phyloP scores from a whole-genome alignment of 2,329 filamentous ascomycete species.

The Xylariales sp. region DNA sequence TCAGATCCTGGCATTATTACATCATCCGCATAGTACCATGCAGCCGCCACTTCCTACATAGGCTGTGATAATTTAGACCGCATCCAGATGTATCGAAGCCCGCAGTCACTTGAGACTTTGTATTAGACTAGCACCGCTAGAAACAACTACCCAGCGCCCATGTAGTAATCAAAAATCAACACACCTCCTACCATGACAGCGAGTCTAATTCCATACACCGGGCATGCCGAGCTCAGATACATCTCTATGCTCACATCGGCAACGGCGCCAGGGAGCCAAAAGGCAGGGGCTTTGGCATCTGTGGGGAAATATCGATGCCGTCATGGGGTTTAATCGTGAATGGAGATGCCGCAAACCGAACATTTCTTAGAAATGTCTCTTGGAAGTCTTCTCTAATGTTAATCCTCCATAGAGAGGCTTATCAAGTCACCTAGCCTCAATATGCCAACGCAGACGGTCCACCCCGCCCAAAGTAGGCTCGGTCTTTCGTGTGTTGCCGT shows the following conservation, averaged over 20 bases:
- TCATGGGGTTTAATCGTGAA: not conserved
- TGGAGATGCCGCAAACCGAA: not conserved
- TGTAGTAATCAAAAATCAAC: conserved; percentile 15
- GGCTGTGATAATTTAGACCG: conserved; percentile 4
- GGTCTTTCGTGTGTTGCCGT: not conserved
- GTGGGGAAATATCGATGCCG: not conserved
- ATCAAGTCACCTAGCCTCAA: not conserved
- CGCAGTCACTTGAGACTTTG: conserved; percentile 5
- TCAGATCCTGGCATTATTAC: not conserved
- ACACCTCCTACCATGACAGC: not conserved
- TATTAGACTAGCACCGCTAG: conserved; percentile 13
- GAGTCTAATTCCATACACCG: not conserved
- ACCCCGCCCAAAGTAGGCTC: not conserved
- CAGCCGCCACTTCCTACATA: conserved; percentile 10
- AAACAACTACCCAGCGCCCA: not conserved
- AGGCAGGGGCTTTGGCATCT: not conserved
- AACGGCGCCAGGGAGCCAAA: not conserved
- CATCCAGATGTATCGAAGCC: conserved; percentile 14
- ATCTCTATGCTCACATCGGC: not conserved
- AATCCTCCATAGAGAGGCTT: not conserved
- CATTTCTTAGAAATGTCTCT: not conserved
- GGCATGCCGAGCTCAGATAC: not conserved
- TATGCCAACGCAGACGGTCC: not conserved
- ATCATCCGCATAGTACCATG: not conserved
- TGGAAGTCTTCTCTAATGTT: not conserved